phyloP scores from a whole-genome alignment of 305 asterid genomes.

The Vinca major region DNA sequence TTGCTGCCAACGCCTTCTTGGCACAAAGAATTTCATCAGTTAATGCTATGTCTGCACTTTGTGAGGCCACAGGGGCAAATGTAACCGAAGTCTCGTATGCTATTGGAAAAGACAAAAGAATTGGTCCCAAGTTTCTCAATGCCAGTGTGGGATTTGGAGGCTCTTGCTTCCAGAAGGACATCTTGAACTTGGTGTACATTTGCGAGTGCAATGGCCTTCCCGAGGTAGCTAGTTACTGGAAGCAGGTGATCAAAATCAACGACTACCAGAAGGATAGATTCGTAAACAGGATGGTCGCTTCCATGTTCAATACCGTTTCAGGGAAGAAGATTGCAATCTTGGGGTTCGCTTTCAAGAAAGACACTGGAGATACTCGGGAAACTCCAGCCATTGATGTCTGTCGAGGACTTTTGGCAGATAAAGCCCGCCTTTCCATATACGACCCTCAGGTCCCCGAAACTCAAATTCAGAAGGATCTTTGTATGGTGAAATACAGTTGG shows the following conservation, averaged over 20 bases:
- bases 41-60: constrained; percentile 38
- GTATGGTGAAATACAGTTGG: constrained; percentile 33
- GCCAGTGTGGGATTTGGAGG: constrained; percentile 53
- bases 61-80: constrained; percentile 47
- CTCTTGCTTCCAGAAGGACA: constrained; percentile 43
- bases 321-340: constrained; percentile 34
- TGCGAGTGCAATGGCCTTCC: constrained; percentile 50
- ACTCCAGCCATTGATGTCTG: constrained; percentile 51
- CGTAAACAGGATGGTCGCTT: constrained; percentile 30
- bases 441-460: constrained; percentile 42
- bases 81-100: constrained; percentile 37
- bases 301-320: constrained; percentile 40
- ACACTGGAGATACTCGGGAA: constrained; percentile 45
- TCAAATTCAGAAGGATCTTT: constrained; percentile 33
- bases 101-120: constrained; percentile 39
- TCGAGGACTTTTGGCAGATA: constrained; percentile 42
- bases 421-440: constrained; percentile 37
- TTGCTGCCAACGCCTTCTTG: constrained; percentile 41
- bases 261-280: constrained; percentile 43
- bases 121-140: constrained; percentile 48
- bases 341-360: constrained; percentile 44
- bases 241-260: constrained; percentile 46
- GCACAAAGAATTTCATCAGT: constrained; percentile 44
- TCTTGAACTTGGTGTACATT: constrained; percentile 40
- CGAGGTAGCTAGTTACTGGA: constrained; percentile 52